Conservation (phyloP, 495 filamentous ascomycete species). For the Aspergillus nidulans region DNA sequence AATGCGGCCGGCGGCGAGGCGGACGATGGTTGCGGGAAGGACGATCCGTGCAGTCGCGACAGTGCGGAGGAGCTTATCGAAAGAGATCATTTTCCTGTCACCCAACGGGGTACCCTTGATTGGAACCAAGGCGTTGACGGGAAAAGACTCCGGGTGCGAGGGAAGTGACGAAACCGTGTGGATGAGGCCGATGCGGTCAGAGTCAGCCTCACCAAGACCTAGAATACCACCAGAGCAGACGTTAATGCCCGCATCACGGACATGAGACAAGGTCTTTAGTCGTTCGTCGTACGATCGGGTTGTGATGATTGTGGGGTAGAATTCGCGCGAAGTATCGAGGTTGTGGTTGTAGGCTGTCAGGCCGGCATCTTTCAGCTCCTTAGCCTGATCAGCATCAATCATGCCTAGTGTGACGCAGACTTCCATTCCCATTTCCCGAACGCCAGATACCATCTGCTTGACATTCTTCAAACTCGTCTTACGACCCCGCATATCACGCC, state of each 20-base stretch:
- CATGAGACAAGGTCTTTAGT: constrained; percentile 65
- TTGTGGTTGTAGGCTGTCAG: constrained; percentile 90
- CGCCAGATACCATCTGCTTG: constrained; percentile 74
- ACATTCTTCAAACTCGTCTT: constrained; percentile 74
- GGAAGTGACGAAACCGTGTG: constrained; percentile 73
- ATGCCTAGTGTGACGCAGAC: constrained; percentile 84
- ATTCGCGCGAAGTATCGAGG: constrained; percentile 79
- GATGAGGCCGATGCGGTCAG: constrained; percentile 73
- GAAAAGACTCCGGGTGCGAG: constrained; percentile 75
- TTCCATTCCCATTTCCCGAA: constrained; percentile 77
- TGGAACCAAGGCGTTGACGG: constrained; percentile 79
- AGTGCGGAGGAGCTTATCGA: constrained; percentile 67
- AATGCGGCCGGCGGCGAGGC: constrained; percentile 74
- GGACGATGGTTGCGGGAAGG: constrained; percentile 75
- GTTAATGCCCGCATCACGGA: constrained; percentile 76
- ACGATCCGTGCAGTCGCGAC: constrained; percentile 74
- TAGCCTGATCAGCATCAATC: constrained; percentile 73
- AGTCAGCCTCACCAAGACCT: constrained; percentile 68
- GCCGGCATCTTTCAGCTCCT: constrained; percentile 74
- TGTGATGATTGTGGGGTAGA: constrained; percentile 76
- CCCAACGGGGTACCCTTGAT: constrained; percentile 82
- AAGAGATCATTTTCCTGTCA: constrained; percentile 62
- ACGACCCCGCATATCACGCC: constrained; percentile 86
- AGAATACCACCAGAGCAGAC: constrained; percentile 83
- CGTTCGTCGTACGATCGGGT: constrained; percentile 81